phyloP scores from a whole-genome alignment of 139 green algal species.

The Desmodesmus armatus region DNA sequence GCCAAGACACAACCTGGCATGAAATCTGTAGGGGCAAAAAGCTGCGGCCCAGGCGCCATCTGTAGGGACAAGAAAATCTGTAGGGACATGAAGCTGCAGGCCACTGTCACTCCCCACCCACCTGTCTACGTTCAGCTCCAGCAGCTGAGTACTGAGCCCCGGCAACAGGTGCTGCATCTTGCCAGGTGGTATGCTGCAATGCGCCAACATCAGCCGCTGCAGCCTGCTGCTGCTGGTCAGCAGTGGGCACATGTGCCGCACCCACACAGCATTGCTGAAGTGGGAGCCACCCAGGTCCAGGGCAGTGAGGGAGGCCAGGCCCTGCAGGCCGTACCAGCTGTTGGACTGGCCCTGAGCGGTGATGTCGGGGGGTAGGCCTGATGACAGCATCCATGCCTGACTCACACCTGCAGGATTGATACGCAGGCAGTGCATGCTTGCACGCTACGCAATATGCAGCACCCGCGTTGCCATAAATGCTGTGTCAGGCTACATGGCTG shows the following conservation, averaged over 20 bases:
- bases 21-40: no score
- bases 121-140: conserved; percentile 9
- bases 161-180: conserved; percentile 3
- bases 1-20: no score
- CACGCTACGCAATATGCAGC: not conserved
- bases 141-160: conserved; percentile 4
- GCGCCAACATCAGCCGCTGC: conserved; percentile 3
- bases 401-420: not conserved
- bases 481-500: not conserved
- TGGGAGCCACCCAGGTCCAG: conserved; percentile 18
- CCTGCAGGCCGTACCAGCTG: conserved; percentile 5
- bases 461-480: no score
- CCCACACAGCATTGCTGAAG: not conserved
- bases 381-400: conserved; percentile 24
- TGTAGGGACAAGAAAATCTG: no score
- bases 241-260: not conserved
- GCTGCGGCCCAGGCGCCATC: no score
- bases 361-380: not conserved
- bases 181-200: conserved; percentile 10
- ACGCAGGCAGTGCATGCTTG: not conserved
- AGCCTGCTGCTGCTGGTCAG: not conserved
- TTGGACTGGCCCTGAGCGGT: conserved; percentile 1
- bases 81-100: no score
- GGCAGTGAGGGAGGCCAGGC: not conserved
- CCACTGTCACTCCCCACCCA: not conserved